Evolutionary conservation across 2,329 filamentous ascomycete species (phyloP), one percentile per base, ranked within the genome.

Genomic region (Macrophomina pseudophaseolina): DNA sequence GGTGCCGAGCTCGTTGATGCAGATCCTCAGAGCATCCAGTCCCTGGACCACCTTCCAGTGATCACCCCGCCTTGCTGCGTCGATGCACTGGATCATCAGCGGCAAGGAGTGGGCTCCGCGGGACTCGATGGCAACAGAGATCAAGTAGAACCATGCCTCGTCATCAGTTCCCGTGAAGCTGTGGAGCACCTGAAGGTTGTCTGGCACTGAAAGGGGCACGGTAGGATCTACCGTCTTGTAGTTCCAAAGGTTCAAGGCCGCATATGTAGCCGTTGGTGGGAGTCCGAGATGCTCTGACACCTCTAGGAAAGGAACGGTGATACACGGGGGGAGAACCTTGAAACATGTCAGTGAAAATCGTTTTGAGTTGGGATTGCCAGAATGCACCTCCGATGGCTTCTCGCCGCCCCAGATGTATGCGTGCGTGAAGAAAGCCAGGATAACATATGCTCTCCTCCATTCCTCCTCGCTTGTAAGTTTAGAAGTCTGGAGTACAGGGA

Each of bases 371-470:
- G 2, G 11, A 14, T 12, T 9, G 18, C 46, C 14, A 44, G 5
- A 5, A 64, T 79, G 72, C 72, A 92, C 91, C 80, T 94, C 88
- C 68, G 86, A 84, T 8, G 91, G 88, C 64, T 82, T 84, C 28
- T 89, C 85, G 5, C 90, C 90, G 56, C 91, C 90, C 92, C 92
- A 96, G 14, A 95, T 87, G 75, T 94, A 93, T 8, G 86, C 88
- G 76, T 96, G 91, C 0, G 91, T 84, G 59, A 94, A 82, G 70
- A 93, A 91, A 0, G 85, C 85, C 53, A 95, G 79, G 9, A 94
- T 83, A 0, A 88, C 82, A 75, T 93, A 94, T 33, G 91, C 91
- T 72, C 91, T 86, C 75, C 91, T 88, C 93, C 93, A 96, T 84
- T 97, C 92, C 68, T 89, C 84, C 71, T 93, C 91, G 70, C 89